Evolutionary conservation across 352 stramenopile genomes (phyloP), one percentile per base, ranked within the genome.

Genomic region (Phytopythium cucurbitacearum): DNA sequence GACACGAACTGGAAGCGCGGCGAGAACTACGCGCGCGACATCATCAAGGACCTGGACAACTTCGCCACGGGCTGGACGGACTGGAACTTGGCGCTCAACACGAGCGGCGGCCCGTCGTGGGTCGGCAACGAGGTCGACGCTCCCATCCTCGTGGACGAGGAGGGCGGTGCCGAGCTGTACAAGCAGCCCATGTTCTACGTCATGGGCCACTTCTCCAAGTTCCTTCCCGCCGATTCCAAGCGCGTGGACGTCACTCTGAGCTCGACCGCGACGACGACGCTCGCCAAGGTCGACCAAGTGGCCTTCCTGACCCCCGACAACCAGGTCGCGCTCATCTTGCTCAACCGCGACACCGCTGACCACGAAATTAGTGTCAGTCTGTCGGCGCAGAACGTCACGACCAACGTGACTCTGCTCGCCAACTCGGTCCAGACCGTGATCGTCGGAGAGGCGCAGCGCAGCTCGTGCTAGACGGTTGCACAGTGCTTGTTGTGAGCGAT

Each of bases 81-180:
- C 69, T 97, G 87, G 84, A 97, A 97, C 57, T 48, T 96, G 34
- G 63, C 80, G 51, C 74, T 97, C n/a, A 72, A 90, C 64, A 76
- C 64, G 35, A 69, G 51, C 7, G 77, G 77, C 40, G 89, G 87
- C 0, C 89, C 89, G 5, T 92, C 80, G 40, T 91, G 87, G 76
- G 62, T 73, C 16, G 49, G 65, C 28, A 94, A 95, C 56, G 16
- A 67, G 5, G 65, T 87, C 16, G 86, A 95, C 41, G 64, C 82
- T 11, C 80, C 85, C 0, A 89, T 95, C 53, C 48, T 94, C 21
- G 62, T 89, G 0, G 75, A 88, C 48, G 73, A 89, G 54, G 56
- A 70, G 37, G 57, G 60, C 13, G 69, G 73, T 53, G 40, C 37
- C 9, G 71, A 91, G 57, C 87, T 96, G 57, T 87, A 89, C 65